Evolutionary conservation across 2,329 filamentous ascomycete species (phyloP).

Genomic region (Talaromyces piceae): DNA sequence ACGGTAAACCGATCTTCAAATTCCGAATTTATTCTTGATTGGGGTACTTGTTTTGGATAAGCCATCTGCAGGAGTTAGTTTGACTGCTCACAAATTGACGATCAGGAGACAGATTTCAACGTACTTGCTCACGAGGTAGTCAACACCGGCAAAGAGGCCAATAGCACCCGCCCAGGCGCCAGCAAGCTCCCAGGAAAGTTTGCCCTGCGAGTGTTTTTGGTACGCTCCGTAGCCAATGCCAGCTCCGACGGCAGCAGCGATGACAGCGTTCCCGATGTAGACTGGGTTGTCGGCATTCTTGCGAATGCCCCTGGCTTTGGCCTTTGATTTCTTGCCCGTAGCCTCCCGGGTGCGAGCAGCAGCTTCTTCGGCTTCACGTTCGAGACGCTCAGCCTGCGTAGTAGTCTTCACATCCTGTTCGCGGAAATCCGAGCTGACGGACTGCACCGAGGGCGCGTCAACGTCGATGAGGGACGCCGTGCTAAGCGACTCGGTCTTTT

Average conservation of each 20-base stretch:
- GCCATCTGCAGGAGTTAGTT: slow-evolving; percentile 32
- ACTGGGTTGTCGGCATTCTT: slow-evolving; percentile 42
- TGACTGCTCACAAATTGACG: not conserved
- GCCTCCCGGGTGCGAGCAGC: slow-evolving; percentile 7
- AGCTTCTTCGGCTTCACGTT: slow-evolving; percentile 31
- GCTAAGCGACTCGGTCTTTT: slow-evolving; percentile 33
- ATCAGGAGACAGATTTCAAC: slow-evolving; percentile 19
- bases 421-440: slow-evolving; percentile 36
- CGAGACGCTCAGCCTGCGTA: slow-evolving; percentile 40
- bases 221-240: slow-evolving; percentile 43
- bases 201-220: slow-evolving; percentile 38
- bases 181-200: slow-evolving; percentile 40
- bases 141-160: slow-evolving; percentile 37
- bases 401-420: slow-evolving; percentile 37
- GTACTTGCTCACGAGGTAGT: slow-evolving; percentile 46
- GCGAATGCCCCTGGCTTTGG: slow-evolving; percentile 26
- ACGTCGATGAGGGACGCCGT: slow-evolving; percentile 41
- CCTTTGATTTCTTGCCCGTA: slow-evolving; percentile 21
- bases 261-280: slow-evolving; percentile 38
- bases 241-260: slow-evolving; percentile 33
- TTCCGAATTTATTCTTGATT: slow-evolving; percentile 23
- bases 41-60: slow-evolving; percentile 46
- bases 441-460: slow-evolving; percentile 39
- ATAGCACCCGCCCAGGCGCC: slow-evolving; percentile 37
- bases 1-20: not conserved